Percentiles rank a stretch among this genome's conserved stretches.
Evolutionary conservation across 2,329 filamentous ascomycete species (phyloP).

Genomic region (Colletotrichum magnum): DNA sequence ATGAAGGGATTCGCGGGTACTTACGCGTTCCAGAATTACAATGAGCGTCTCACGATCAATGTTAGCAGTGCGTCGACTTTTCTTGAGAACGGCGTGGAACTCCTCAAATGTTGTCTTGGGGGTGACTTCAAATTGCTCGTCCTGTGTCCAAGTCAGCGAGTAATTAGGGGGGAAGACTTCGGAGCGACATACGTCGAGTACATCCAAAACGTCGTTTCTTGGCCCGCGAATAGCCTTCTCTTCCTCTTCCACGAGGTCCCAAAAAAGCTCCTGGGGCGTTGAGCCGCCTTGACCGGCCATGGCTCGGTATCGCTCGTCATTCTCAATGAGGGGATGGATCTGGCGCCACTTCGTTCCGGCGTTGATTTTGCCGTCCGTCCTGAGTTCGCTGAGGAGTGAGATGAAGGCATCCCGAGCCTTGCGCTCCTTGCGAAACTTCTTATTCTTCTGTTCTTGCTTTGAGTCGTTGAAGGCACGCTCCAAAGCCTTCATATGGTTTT

Average conservation of each 20-base stretch:
- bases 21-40: constrained; percentile 86
- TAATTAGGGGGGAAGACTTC: not conserved
- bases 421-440: constrained; percentile 85
- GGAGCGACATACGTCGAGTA: constrained; percentile 79
- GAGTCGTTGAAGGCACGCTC: constrained; percentile 93
- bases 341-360: constrained; percentile 92
- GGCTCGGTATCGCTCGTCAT: constrained; percentile 85
- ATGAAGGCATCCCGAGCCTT: constrained; percentile 88
- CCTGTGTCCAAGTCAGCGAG: constrained; percentile 67
- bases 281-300: constrained; percentile 90
- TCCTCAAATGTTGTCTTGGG: constrained; percentile 90
- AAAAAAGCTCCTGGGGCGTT: constrained; percentile 91
- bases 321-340: constrained; percentile 79
- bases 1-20: constrained; percentile 45
- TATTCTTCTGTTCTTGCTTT: constrained; percentile 88
- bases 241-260: constrained; percentile 95
- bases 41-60: constrained; percentile 84
- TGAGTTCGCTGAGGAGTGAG: constrained; percentile 81
- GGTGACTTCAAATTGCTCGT: constrained; percentile 92
- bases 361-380: constrained; percentile 84
- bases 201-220: constrained; percentile 87
- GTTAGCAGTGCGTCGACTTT: constrained; percentile 89
- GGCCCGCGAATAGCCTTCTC: constrained; percentile 87
- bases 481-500: constrained; percentile 93
- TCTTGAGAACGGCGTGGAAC: constrained; percentile 85